Evolutionary conservation across 2,329 filamentous ascomycete species (phyloP), one percentile per base, ranked within the genome.

Genomic region (Zymoseptoria crescenta): DNA sequence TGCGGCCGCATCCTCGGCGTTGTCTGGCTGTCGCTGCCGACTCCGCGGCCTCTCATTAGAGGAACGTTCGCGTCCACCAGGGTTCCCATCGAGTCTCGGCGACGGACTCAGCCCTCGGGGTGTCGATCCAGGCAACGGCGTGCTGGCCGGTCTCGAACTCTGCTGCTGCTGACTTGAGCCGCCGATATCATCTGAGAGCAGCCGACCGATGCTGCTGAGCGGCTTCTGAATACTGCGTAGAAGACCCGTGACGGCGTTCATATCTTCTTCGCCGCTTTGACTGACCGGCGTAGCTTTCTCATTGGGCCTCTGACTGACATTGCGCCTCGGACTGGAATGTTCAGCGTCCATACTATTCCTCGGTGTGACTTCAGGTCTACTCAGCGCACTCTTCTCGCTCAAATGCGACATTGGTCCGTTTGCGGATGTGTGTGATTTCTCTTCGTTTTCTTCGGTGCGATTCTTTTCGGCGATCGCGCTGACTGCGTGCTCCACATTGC

Each of bases 391-490:
- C 65, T 80, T 80, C 61, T 80, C 78, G 21, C 69, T 80, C 71
- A 69, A 72, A 54, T 68, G 69, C 49, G 68, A 68, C 60, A 69
- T 64, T 4, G 72, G 66, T 73, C 67, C 70, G 71, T 65, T 60
- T 69, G 68, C 62, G 72, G 8, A 80, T 62, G 68, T 50, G 55
- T 70, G 70, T 8, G 64, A 54, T 49, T 71, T 68, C 29, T 67
- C 56, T 55, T 74, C 68, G n/a, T 77, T 74, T 63, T 84, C 79
- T 41, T 81, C 78, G 61, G 80, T 77, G 59, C 85, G 83, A 69
- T 96, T 91, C 69, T 89, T 90, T 75, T 96, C 93, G 1, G 94
- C 93, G 65, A 99, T 99, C 49, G 89, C 90, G 5, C 91, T 96
- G 2, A 99, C 95, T 7, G 94, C 92, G 3, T 88, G 88, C 76